A percentile compares a stretch with the other conserved stretches of the same genome.
These are phyloP conservation scores for Ascochyta fabae DNA, from an alignment of 2,329 filamentous ascomycete genomes.

Conservation along the genomic window DNA sequence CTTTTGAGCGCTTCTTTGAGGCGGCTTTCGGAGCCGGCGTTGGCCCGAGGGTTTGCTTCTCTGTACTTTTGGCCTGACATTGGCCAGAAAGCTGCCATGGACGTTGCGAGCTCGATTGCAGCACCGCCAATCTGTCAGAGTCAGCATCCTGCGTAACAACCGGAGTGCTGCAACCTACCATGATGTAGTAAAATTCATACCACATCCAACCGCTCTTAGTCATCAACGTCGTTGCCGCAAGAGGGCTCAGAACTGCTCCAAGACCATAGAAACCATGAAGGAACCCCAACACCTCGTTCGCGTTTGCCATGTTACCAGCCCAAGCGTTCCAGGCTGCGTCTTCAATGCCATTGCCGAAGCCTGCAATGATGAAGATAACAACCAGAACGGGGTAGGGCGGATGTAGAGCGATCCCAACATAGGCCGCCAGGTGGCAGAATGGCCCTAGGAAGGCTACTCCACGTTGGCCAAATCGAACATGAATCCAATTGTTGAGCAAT, in stretches of 20 bases:
- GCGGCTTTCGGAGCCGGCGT: conserved; percentile 52
- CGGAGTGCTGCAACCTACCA: conserved; percentile 56
- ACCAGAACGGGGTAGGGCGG: conserved; percentile 71
- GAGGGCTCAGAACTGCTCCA: conserved; percentile 70
- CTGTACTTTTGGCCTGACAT: conserved; percentile 64
- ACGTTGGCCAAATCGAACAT: conserved; percentile 68
- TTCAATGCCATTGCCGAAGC: conserved; percentile 72
- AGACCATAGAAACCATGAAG: conserved; percentile 74
- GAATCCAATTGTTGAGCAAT: conserved; percentile 67
- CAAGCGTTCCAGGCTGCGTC: conserved; percentile 66
- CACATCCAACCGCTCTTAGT: conserved; percentile 65
- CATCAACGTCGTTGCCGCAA: conserved; percentile 73
- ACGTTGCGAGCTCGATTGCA: conserved; percentile 61
- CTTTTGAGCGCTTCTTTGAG: conserved; percentile 55
- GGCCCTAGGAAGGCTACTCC: conserved; percentile 73
- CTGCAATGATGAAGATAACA: conserved; percentile 67
- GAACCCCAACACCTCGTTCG: conserved; percentile 74
- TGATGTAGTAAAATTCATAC: conserved; percentile 77
- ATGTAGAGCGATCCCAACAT: conserved; percentile 67
- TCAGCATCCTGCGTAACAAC: background rate
- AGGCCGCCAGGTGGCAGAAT: conserved; percentile 66
- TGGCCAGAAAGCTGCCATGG: conserved; percentile 65
- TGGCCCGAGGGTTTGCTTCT: conserved; percentile 50
- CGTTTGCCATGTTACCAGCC: conserved; percentile 71
- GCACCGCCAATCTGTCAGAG: conserved; percentile 51